Percentiles rank a stretch among this genome's conserved stretches.
These are phyloP conservation scores for Chenopodium quinoa DNA, from an alignment of 148 eudicot species.

Conservation along the genomic window DNA sequence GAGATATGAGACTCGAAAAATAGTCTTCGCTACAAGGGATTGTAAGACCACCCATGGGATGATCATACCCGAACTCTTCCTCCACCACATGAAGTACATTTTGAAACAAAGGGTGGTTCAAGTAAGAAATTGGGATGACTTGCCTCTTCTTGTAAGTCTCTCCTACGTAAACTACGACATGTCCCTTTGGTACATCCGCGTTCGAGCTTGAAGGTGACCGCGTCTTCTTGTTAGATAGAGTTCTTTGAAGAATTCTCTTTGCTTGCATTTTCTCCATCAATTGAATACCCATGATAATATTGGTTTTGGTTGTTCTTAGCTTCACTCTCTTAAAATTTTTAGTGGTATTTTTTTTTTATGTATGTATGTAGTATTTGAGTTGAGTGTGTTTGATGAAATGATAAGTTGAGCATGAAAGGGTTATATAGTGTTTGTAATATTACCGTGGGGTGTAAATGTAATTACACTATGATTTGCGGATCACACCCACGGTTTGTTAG, in stretches of 20 bases:
- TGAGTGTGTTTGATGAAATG: conserved; percentile 3
- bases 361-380: not conserved
- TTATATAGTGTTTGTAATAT: conserved; percentile 23
- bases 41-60: conserved; percentile 60
- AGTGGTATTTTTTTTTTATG: not conserved
- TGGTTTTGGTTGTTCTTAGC: not conserved
- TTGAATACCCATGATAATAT: conserved; percentile 21
- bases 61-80: conserved; percentile 53
- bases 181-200: conserved; percentile 40
- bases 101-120: conserved; percentile 48
- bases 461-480: not conserved
- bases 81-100: conserved; percentile 39
- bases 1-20: conserved; percentile 36
- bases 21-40: conserved; percentile 53
- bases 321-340: too few species aligned
- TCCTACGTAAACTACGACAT: conserved; percentile 53
- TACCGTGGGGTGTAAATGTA: not conserved
- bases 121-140: conserved; percentile 43
- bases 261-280: conserved; percentile 29
- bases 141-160: conserved; percentile 41
- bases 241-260: conserved; percentile 27
- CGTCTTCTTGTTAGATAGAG: conserved; percentile 23
- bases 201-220: conserved; percentile 11
- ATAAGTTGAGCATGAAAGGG: not conserved
- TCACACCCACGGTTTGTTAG: conserved; percentile 11